Percentiles rank a stretch among this genome's conserved stretches.
Evolutionary conservation across 352 stramenopile genomes (phyloP).

Genomic region (Phytopythium chamaehyphon): DNA sequence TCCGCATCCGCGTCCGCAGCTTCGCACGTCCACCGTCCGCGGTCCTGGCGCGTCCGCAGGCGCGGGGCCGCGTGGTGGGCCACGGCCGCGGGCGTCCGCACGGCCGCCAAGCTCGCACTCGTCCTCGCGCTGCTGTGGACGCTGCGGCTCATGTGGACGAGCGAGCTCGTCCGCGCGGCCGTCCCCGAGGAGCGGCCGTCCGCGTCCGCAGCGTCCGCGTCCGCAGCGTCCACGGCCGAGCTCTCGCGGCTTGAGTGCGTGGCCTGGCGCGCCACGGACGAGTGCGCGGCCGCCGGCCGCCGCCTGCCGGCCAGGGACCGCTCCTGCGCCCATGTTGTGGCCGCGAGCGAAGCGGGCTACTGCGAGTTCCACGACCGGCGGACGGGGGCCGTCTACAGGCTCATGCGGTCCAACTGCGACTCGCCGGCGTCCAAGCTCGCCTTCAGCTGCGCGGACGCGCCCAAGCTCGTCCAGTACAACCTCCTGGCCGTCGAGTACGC

Average conservation of each 20-base stretch:
- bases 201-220: conserved; percentile 12
- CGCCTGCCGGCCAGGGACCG: conserved; percentile 21
- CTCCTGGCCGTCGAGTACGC: conserved; percentile 37
- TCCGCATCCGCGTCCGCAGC: conserved; percentile 1
- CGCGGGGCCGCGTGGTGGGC: no score
- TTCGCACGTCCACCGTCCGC: neutral
- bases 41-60: no score
- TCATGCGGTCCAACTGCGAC: conserved; percentile 50
- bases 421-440: conserved; percentile 33
- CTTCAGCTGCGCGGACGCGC: conserved; percentile 41
- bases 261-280: conserved; percentile 37
- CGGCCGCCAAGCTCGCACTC: no score
- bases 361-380: conserved; percentile 44
- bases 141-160: no score
- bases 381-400: conserved; percentile 20
- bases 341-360: conserved; percentile 33
- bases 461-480: conserved; percentile 42
- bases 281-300: conserved; percentile 35
- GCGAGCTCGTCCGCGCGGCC: neutral
- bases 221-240: conserved; percentile 20
- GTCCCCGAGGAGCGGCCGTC: neutral
- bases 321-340: conserved; percentile 26
- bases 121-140: no score
- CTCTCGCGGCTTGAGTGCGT: conserved; percentile 40
- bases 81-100: no score